Conservation (phyloP, 2,329 filamentous ascomycete species). For the Apiospora saccharicola region DNA sequence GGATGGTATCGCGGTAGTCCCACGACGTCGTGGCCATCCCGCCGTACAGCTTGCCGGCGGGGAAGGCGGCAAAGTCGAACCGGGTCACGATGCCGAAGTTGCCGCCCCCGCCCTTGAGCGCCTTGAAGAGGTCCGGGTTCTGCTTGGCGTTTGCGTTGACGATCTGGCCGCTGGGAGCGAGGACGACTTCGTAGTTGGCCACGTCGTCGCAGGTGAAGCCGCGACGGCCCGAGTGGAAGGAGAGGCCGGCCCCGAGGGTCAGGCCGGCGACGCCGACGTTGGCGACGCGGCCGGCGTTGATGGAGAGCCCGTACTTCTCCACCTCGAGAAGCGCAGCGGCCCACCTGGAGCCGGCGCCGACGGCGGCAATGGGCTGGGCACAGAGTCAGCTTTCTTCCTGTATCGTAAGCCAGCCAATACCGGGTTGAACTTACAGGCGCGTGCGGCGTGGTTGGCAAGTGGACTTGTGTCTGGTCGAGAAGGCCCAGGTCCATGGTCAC, state of each 20-base stretch:
- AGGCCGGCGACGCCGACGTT: conserved; percentile 39
- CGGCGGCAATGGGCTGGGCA: neutral
- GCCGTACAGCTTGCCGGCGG: conserved; percentile 30
- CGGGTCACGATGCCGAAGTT: conserved; percentile 51
- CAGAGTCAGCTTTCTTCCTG: neutral
- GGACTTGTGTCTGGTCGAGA: neutral
- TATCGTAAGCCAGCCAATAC: neutral
- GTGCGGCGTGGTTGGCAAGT: neutral
- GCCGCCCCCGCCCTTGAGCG: conserved; percentile 53
- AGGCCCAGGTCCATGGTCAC: neutral
- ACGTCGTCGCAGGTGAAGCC: conserved; percentile 56
- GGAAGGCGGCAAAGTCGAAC: conserved; percentile 37
- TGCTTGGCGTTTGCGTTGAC: conserved; percentile 41
- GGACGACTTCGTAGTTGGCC: conserved; percentile 51
- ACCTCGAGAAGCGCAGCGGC: neutral
- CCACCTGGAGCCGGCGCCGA: neutral
- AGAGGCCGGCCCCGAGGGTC: conserved; percentile 37
- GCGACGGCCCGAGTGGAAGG: conserved; percentile 37
- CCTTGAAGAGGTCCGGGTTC: conserved; percentile 51
- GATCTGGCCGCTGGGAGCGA: conserved; percentile 46
- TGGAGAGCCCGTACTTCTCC: conserved; percentile 24
- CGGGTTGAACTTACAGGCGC: neutral
- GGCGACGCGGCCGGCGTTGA: conserved; percentile 35
- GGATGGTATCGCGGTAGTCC: conserved; percentile 17
- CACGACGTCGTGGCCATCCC: conserved; percentile 26